Percentiles rank a stretch among this genome's conserved stretches.
These are phyloP conservation scores for Verbascum thapsus DNA, from an alignment of 257 asterid genomes.

Conservation along the genomic window DNA sequence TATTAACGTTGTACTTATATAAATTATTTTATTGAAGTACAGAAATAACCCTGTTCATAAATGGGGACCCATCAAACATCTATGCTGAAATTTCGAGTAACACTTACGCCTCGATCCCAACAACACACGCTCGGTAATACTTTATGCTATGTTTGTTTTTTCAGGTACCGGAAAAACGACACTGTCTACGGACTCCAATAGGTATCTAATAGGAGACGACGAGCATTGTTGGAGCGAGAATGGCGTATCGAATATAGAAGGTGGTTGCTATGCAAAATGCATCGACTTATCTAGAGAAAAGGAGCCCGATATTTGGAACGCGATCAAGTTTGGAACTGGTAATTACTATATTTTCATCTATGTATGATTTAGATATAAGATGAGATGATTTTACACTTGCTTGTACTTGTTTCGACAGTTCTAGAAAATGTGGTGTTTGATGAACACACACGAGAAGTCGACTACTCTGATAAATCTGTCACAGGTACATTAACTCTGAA, in stretches of 20 bases:
- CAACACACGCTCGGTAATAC: not conserved
- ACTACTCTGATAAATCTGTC: constrained; percentile 82
- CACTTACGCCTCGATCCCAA: too few species aligned
- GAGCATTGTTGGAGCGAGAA: constrained; percentile 96
- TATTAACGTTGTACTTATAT: too few species aligned
- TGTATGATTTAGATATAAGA: not conserved
- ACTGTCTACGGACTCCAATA: constrained; percentile 79
- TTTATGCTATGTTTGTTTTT: not conserved
- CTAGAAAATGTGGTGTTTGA: constrained; percentile 89
- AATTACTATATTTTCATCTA: not conserved
- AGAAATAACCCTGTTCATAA: too few species aligned
- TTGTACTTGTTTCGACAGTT: constrained; percentile 43
- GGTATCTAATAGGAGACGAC: constrained; percentile 92
- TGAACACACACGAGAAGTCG: constrained; percentile 88
- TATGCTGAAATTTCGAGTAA: too few species aligned
- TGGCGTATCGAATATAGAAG: constrained; percentile 94
- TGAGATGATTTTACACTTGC: not conserved
- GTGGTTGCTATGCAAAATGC: constrained; percentile 97
- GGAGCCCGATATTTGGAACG: constrained; percentile 98
- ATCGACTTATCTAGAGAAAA: constrained; percentile 80
- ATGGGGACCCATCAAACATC: too few species aligned
- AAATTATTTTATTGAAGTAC: too few species aligned
- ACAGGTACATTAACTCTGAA: constrained; percentile 55
- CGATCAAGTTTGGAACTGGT: constrained; percentile 93
- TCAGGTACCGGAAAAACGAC: constrained; percentile 96